Evolutionary conservation across 2,329 filamentous ascomycete genomes (phyloP).

Genomic region (Penicillium sp.): DNA sequence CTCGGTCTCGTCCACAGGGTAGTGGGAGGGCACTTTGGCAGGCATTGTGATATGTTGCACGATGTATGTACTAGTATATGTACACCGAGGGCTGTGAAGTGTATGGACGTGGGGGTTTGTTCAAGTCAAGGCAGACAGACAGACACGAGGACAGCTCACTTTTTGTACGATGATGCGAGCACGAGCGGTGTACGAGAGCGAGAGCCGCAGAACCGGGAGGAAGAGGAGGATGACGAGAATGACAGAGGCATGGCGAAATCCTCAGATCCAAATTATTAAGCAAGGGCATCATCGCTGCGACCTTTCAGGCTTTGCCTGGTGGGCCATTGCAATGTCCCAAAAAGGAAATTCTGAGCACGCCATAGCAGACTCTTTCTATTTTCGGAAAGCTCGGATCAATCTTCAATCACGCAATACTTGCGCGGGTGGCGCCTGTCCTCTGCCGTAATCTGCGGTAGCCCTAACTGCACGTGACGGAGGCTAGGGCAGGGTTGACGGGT

Average conservation of each 20-base stretch:
- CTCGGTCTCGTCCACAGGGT: conserved; percentile 66
- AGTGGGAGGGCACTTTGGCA: conserved; percentile 33
- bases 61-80: not conserved
- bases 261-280: conserved; percentile 7
- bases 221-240: not conserved
- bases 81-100: not conserved
- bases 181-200: not conserved
- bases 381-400: conserved; percentile 16
- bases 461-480: conserved; percentile 2
- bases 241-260: conserved; percentile 2
- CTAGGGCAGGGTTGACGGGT: not conserved
- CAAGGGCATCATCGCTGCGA: conserved; percentile 10
- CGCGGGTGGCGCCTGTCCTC: conserved; percentile 18
- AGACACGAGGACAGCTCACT: not conserved
- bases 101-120: not conserved
- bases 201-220: not conserved
- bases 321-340: conserved; percentile 1
- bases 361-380: conserved; percentile 22
- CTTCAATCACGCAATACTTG: conserved; percentile 39
- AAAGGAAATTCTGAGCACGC: conserved; percentile 14
- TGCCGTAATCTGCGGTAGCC: conserved; percentile 17
- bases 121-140: not conserved
- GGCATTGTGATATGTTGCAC: conserved; percentile 28
- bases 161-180: not conserved
- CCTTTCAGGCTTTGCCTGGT: conserved; percentile 6